phyloP scores from a whole-genome alignment of 129 eudicot species.

The Escallonia rubra region DNA sequence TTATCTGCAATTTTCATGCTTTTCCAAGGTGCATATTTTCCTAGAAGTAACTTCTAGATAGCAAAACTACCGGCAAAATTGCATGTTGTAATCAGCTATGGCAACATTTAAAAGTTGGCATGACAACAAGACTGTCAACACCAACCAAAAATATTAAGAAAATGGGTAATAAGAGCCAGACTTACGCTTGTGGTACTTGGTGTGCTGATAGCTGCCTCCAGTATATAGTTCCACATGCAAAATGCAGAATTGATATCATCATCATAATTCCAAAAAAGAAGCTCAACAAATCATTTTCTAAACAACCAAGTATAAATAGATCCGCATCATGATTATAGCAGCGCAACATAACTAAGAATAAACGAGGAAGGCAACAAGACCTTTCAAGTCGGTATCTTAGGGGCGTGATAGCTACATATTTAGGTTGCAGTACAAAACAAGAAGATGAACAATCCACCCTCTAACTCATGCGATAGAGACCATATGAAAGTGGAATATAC shows the following conservation, averaged over 20 bases:
- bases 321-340: too few species aligned
- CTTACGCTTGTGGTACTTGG: conserved; percentile 99
- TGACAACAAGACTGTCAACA: background rate
- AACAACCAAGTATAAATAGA: background rate
- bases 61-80: background rate
- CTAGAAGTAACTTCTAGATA: background rate
- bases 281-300: conserved; percentile 1
- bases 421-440: too few species aligned
- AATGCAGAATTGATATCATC: conserved; percentile 20
- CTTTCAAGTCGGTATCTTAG: too few species aligned
- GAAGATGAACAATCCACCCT: too few species aligned
- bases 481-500: background rate
- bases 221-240: conserved; percentile 49
- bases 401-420: too few species aligned
- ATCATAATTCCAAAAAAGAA: conserved; percentile 19
- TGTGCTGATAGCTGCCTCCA: conserved; percentile 89
- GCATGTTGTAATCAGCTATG: background rate
- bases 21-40: too few species aligned
- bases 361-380: too few species aligned
- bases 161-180: conserved; percentile 9
- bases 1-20: too few species aligned
- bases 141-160: background rate
- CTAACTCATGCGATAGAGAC: background rate
- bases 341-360: too few species aligned
- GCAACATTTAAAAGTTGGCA: background rate